A percentile compares a stretch with the other conserved stretches of the same genome.
Conservation (phyloP, 306 rosid genomes). For the Hippophae rhamnoides region DNA sequence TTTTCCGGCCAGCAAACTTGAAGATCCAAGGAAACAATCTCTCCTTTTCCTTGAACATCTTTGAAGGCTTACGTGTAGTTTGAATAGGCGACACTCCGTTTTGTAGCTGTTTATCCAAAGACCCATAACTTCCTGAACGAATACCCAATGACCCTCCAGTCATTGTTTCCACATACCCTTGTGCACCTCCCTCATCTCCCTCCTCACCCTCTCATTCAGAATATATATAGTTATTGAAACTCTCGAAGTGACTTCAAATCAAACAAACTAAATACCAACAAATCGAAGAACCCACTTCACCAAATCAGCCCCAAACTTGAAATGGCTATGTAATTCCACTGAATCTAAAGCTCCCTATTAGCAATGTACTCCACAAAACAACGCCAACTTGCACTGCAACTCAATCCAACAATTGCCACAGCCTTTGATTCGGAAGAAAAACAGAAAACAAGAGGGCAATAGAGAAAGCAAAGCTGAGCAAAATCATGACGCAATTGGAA, state of each 20-base stretch:
- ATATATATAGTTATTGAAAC: too few relatives aligned
- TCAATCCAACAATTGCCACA: conserved; percentile 3
- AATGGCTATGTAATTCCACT: conserved; percentile 13
- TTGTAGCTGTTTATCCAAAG: conserved; percentile 63
- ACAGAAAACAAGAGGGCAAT: neutral
- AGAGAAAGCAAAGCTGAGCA: neutral
- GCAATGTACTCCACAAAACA: conserved; percentile 27
- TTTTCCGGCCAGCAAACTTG: conserved; percentile 69
- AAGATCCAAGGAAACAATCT: conserved; percentile 62
- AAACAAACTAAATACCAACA: conserved; percentile 1
- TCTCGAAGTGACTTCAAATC: too few relatives aligned
- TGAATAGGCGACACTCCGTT: conserved; percentile 55
- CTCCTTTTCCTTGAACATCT: conserved; percentile 77
- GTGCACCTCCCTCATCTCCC: conserved; percentile 43
- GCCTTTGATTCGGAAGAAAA: neutral
- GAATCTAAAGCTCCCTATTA: conserved; percentile 17
- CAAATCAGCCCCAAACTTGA: conserved; percentile 19
- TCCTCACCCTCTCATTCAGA: conserved; percentile 29
- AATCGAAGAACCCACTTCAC: conserved; percentile 24
- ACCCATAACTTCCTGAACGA: conserved; percentile 70
- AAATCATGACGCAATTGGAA: neutral
- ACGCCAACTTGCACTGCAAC: conserved; percentile 22
- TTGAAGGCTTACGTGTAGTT: conserved; percentile 53
- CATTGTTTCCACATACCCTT: conserved; percentile 52
- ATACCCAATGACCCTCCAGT: conserved; percentile 74